Base-by-base conservation (phyloP, 176 grass and related monocot genomes). In the Metroxylon sagu region DNA sequence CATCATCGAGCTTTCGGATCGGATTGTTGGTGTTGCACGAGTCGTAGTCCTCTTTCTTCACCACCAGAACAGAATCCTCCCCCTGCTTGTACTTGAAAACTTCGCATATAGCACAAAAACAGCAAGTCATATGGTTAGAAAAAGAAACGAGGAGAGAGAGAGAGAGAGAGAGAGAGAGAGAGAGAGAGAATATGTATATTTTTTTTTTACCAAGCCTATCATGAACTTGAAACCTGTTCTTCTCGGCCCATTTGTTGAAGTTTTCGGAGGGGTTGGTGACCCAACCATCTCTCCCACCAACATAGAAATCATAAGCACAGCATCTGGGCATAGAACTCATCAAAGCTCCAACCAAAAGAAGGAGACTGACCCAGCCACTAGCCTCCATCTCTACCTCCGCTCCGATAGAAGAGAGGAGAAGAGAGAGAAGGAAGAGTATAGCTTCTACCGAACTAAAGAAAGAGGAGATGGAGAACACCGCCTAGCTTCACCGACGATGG, bases 281-380 rank as follows among this genome's bases (percentile, higher is more conserved):
- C 92, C 92, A 96, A 28, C 92, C 86, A 66, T 87, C 80, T 25
- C 30, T 77, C 3, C 92, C 83, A 5, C 86, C 83, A 52, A 73
- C 80, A 64, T 82, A 80, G 92, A 87, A 86, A 53, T 82, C 80
- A 29, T 82, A 65, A 54, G 74, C 91, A 75, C 82, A 64, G 49
- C 69, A 62, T 25, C 73, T 70, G 6, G 65, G 71, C 59, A 56
- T 57, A 62, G 77, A 51, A 12, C 69, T 57, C 15, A 49, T 53
- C 61, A 79, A 16, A 25, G 59, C 61, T 25, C 31, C 16, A 31
- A 62, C 28, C 16, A 67, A 1, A 26, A 70, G 0, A 49, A 70
- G 54, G 14, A 26, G 12, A 25, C 19, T 16, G 15, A 5, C 18
- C 19, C 19, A 56, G 6, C 29, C 15, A 3, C 2, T 19, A 57